Evolutionary conservation across 768 basidiomycete species (phyloP), one percentile per base, ranked within the genome.

Genomic region (Dictyophora rubrovolvata): DNA sequence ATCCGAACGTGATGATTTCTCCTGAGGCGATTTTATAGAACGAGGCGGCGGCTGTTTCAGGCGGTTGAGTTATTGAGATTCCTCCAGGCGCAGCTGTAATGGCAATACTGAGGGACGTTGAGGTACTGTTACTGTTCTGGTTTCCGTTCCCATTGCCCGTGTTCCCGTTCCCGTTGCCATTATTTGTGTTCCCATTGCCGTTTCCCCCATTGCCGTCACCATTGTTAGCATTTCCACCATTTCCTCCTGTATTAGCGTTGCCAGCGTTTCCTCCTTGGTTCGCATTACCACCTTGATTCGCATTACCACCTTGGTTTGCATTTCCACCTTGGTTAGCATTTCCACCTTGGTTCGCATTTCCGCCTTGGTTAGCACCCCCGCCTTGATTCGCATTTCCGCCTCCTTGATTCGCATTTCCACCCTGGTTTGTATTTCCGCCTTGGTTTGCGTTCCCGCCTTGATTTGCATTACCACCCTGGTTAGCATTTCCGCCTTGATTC

Each of bases 1-100:
- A 96, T 11, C 79, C 93, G 69, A 96, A 90, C 20, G 92, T 95
- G 67, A 96, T 82, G 61, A 75, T 73, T 63, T 89, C 79, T 53
- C 75, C 76, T 0, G 74, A 73, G 0, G 90, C 88, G 67, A 96
- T 87, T 79, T 93, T 93, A 77, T 83, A 95, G 75, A 83, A 95
- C 21, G 90, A 89, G 2, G 87, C 85, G 35, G 83, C 80, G 34
- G 73, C 76, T 9, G 87, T 87, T 63, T 84, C 80, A 0, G 89
- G 87, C 0, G 93, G 93, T 67, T 89, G 80, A 48, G 89, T 89
- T 67, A 91, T 80, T 60, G 80, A 78, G 54, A 89, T 68, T n/a
- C 79, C 75, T 20, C 89, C 72, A 10, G 65, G 65, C 14, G 70
- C 65, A 49, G 63, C 63, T 12, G 64, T 66, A 48, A 60, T 58